Evolutionary conservation across 208 protist genomes (phyloP), one percentile per base, ranked within the genome.

Genomic region (Wallacemonas rigidus): DNA sequence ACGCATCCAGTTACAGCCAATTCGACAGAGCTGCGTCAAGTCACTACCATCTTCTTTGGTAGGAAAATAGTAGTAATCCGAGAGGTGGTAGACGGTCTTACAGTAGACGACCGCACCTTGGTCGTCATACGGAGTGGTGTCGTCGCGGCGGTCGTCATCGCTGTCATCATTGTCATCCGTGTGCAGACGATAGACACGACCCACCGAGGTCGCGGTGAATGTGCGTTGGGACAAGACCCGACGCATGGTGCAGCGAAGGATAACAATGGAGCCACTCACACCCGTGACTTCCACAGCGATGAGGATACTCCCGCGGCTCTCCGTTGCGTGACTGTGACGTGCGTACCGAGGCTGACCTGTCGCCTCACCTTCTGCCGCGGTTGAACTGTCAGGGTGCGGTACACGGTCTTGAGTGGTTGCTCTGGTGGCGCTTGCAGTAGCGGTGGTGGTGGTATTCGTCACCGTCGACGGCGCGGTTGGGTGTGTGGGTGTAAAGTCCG

Each of bases 61-160:
- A 4, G 43, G 4, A 35, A 53, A 45, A 41, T 65, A 65, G 60
- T 65, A 26, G 43, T 65, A 65, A 17, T 65, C 60, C 9, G n/a
- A 38, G 9, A 65, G 5, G 11, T 36, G 2, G 47, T 60, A 54
- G 44, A 2, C 26, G 17, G 41, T 60, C 43, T 43, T 62, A 38
- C 56, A 62, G 7, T 51, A 14, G 14, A 15, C 11, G 47, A 51
- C 47, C 47, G 47, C 47, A 51, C 47, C 47, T 15, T 14, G 47
- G 47, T 51, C 26, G 26, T 26, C 26, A 26, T 26, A 26, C 26
- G 26, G 26, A 26, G 45, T 50, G 45, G 0, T 50, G 45, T 6
- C 45, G 45, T 50, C 8, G 8, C 8, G 45, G 45, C 45, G 8
- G 45, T 50, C 45, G 45, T 12, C 45, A 50, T 50, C 45, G 51